Base-by-base conservation (phyloP, 129 eudicot genomes). In the Apium graveolens region DNA sequence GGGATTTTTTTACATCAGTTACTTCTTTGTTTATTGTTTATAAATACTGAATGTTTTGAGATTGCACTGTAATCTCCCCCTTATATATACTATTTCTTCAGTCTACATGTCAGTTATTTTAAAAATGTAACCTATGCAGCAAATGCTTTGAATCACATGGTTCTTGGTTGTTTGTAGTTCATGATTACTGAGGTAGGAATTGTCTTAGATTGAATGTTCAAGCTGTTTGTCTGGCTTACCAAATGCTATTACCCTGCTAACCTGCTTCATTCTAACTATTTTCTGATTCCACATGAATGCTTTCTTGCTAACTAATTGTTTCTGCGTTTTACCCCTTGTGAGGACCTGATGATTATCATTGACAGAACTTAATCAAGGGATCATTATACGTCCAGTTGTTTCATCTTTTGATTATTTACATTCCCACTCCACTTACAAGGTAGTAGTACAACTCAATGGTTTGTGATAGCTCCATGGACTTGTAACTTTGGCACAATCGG, bases 21-120 rank as follows among this genome's bases (percentile, higher is more conserved):
- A 78, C 78, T 49, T 79, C 17, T 82, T 70, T 55, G 70, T 31
- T 75, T 78, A 74, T 68, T 81, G 70, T 76, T 43, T 18, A 63
- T 82, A 72, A 78, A 75, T 76, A 81, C 11, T 44, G 72, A 78
- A 70, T 66, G 83, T 68, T 42, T 79, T 49, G 24, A 35, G 76
- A 73, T 81, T 85, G 80, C 83, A 79, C 86, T 81, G 89, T 88
- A 83, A 78, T 35, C n/a, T 60, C 78, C 72, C 70, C 78, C 76
- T 71, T 70, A 20, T 42, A 60, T 60, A 38, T 43, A 62, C 74
- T 45, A 11, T 55, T 35, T 78, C 79, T 82, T 65, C 31, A 70
- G 82, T 62, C 74, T 82, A 9, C 73, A 70, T 65, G 18, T 43
- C 57, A 34, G 65, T 70, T 60, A 55, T 29, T 76, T 24, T 68